Evolutionary conservation across 2,329 filamentous ascomycete species (phyloP), one percentile per base, ranked within the genome.

Genomic region (Falciphora oryzae): DNA sequence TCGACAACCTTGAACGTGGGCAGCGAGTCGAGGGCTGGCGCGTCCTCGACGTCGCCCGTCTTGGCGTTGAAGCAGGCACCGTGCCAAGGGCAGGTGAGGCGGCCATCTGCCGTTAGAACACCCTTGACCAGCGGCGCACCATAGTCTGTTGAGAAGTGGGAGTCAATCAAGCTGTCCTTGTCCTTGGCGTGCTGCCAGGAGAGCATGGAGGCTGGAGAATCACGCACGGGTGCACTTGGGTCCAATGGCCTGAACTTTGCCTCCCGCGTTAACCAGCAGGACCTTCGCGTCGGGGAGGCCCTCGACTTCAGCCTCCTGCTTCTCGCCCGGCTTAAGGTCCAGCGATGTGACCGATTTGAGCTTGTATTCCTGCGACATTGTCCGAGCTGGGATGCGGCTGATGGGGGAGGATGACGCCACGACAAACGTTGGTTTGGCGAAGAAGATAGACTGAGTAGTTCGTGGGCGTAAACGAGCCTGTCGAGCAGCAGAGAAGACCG

Each of bases 21-120:
- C 31, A 99, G 80, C n/a, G 91, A 84, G 72, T 98, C 92, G 31
- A 96, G 85, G 1, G 92, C 95, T 0, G 95, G 95, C 0, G 94
- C 93, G 73, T 98, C 92, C 78, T 99, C 95, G 65, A 99, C 91
- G 71, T 99, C 95, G 64, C 95, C 95, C 10, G 90, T 96, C 65
- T 85, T 84, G 67, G 92, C 87, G 68, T 92, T 95, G 80, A 97
- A 99, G 81, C 95, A 99, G 65, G 95, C 95, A 80, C 94, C 94
- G 75, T 98, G 94, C 95, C 95, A 98, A 4, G 94, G 93, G 75
- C 95, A 99, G 8, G 92, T 97, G 67, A 99, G 77, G 62, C 92
- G 85, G 6, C 95, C 95, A 69, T 90, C 88, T 3, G 86, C 85
- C 10, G 91, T 91, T 68, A 99, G 78, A 10, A 98, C 88, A 64